Conservation (phyloP, 441 rosid species). For the Cnidoscolus chayamansa region DNA sequence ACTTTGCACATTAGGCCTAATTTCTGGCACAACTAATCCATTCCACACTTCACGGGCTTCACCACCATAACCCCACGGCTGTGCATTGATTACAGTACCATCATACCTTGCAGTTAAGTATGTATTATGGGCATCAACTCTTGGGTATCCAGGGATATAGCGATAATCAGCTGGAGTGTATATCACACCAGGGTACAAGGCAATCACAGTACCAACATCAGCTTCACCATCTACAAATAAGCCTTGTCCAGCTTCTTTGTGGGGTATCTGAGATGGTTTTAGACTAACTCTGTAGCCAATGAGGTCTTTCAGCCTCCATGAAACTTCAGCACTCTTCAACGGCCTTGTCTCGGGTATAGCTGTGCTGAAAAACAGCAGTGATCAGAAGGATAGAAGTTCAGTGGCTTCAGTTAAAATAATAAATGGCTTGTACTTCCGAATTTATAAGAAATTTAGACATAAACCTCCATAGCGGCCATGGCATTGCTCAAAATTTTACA, state of each 20-base stretch:
- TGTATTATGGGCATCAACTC: slow-evolving; percentile 56
- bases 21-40: slow-evolving; percentile 33
- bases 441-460: not conserved
- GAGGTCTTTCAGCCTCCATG: slow-evolving; percentile 51
- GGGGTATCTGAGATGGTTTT: slow-evolving; percentile 63
- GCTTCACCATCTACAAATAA: slow-evolving; percentile 74
- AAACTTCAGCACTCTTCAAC: slow-evolving; percentile 48
- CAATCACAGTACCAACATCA: slow-evolving; percentile 66
- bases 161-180: slow-evolving; percentile 69
- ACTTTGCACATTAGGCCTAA: slow-evolving; percentile 22
- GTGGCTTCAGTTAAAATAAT: too few relatives aligned
- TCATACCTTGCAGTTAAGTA: slow-evolving; percentile 81
- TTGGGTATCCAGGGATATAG: slow-evolving; percentile 73
- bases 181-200: slow-evolving; percentile 76
- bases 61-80: slow-evolving; percentile 78
- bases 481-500: not conserved
- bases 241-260: slow-evolving; percentile 69
- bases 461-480: not conserved
- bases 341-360: slow-evolving; percentile 64
- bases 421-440: too few relatives aligned
- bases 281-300: slow-evolving; percentile 58
- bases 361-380: slow-evolving; percentile 61
- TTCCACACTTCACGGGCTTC: slow-evolving; percentile 59
- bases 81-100: slow-evolving; percentile 67
- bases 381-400: slow-evolving; percentile 21